These are phyloP conservation scores for Fusarium circinatum DNA, from an alignment of 2,329 filamentous ascomycete species.

Conservation along the genomic window DNA sequence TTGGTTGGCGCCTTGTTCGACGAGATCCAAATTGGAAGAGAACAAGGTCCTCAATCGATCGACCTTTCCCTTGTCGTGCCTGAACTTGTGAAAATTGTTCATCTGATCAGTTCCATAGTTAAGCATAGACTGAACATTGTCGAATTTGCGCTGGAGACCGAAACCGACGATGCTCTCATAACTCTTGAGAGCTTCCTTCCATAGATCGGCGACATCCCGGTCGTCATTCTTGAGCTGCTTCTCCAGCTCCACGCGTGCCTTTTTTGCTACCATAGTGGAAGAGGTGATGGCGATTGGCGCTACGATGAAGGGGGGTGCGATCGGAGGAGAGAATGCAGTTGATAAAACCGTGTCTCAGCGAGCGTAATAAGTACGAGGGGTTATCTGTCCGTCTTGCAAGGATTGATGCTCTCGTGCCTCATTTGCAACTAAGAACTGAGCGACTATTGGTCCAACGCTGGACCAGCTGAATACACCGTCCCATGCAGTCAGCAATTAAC, in stretches of 20 bases:
- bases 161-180: conserved; percentile 49
- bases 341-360: too few species aligned
- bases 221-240: conserved; percentile 40
- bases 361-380: neutral
- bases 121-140: conserved; percentile 42
- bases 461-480: neutral
- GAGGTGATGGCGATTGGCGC: too few species aligned
- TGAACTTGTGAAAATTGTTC: conserved; percentile 47
- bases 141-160: conserved; percentile 45
- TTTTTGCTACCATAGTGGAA: neutral
- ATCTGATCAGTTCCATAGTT: conserved; percentile 44
- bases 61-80: conserved; percentile 49
- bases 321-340: too few species aligned
- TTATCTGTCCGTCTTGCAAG: neutral
- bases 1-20: conserved; percentile 46
- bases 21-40: conserved; percentile 43
- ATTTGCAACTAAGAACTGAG: neutral
- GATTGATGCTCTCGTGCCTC: neutral
- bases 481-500: neutral
- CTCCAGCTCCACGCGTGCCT: neutral
- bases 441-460: neutral
- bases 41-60: conserved; percentile 47
- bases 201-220: conserved; percentile 46
- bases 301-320: too few species aligned
- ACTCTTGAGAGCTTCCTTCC: conserved; percentile 47